phyloP scores from a whole-genome alignment of 2,329 filamentous ascomycete genomes.

The Tolypocladium sp. region DNA sequence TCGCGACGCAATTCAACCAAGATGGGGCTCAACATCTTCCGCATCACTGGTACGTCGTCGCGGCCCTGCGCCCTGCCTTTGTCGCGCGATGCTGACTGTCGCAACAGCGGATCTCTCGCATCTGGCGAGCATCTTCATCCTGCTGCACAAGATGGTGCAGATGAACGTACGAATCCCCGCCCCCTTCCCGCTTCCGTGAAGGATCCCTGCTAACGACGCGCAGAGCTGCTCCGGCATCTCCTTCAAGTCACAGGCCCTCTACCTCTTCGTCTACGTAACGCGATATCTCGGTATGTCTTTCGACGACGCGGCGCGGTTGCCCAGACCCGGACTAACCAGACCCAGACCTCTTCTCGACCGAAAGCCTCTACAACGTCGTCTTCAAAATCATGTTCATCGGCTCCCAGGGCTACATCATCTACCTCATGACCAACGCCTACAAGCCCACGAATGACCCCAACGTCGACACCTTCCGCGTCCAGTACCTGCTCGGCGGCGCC shows the following conservation, averaged over 20 bases:
- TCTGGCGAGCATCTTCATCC: slow-evolving; percentile 84
- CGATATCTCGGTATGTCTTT: slow-evolving; percentile 68
- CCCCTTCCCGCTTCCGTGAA: neutral
- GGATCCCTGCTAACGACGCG: slow-evolving; percentile 8
- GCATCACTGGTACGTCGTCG: slow-evolving; percentile 40
- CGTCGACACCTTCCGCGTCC: slow-evolving; percentile 92
- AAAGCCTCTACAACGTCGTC: slow-evolving; percentile 80
- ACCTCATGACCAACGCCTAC: slow-evolving; percentile 96
- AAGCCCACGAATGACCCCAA: slow-evolving; percentile 96
- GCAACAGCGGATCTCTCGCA: slow-evolving; percentile 87
- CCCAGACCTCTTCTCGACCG: slow-evolving; percentile 75
- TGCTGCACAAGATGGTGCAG: slow-evolving; percentile 93
- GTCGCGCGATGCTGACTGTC: slow-evolving; percentile 7
- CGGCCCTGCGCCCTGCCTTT: neutral
- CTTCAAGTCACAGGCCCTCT: slow-evolving; percentile 96
- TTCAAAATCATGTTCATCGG: slow-evolving; percentile 96
- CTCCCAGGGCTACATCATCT: slow-evolving; percentile 87
- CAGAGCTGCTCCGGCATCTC: slow-evolving; percentile 96
- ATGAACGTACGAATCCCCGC: slow-evolving; percentile 58
- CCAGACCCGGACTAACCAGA: neutral
- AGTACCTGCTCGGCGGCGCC: slow-evolving; percentile 81
- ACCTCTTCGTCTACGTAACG: slow-evolving; percentile 87
- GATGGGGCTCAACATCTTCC: slow-evolving; percentile 50
- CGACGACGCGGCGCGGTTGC: neutral
- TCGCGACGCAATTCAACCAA: slow-evolving; percentile 1